phyloP scores from a whole-genome alignment of 192 early-diverging fungal genomes.

The Powellomyces hirtus region DNA sequence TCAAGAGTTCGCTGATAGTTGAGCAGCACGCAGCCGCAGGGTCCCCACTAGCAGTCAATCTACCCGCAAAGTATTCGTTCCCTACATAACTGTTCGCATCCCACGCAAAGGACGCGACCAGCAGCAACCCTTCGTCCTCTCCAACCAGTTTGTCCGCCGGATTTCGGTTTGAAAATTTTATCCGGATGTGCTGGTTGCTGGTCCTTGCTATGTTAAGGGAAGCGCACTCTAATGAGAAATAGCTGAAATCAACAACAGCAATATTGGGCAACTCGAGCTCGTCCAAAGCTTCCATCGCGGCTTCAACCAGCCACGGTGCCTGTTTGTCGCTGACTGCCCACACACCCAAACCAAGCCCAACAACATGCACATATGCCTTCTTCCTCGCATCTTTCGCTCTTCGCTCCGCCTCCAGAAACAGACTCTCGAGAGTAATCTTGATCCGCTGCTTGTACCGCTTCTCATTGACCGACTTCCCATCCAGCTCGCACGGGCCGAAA shows the following conservation, averaged over 20 bases:
- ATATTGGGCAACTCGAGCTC: constrained; percentile 9
- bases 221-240: not conserved
- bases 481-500: not conserved
- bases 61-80: constrained; percentile 39
- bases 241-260: constrained; percentile 32
- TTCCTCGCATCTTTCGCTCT: constrained; percentile 6
- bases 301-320: constrained; percentile 28
- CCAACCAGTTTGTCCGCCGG: constrained; percentile 19
- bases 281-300: constrained; percentile 21
- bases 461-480: constrained; percentile 12
- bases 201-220: not conserved
- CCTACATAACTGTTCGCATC: constrained; percentile 39
- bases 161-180: constrained; percentile 37
- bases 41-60: constrained; percentile 34
- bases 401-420: constrained; percentile 39
- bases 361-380: constrained; percentile 27
- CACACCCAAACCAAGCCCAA: constrained; percentile 42
- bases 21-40: constrained; percentile 40
- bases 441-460: constrained; percentile 24
- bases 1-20: constrained; percentile 41
- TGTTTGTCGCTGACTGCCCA: constrained; percentile 27
- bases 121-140: constrained; percentile 17
- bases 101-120: constrained; percentile 43
- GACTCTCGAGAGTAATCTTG: constrained; percentile 13
- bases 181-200: constrained; percentile 7